Conservation (phyloP, 257 asterid genomes). For the Ehretia macrophylla region DNA sequence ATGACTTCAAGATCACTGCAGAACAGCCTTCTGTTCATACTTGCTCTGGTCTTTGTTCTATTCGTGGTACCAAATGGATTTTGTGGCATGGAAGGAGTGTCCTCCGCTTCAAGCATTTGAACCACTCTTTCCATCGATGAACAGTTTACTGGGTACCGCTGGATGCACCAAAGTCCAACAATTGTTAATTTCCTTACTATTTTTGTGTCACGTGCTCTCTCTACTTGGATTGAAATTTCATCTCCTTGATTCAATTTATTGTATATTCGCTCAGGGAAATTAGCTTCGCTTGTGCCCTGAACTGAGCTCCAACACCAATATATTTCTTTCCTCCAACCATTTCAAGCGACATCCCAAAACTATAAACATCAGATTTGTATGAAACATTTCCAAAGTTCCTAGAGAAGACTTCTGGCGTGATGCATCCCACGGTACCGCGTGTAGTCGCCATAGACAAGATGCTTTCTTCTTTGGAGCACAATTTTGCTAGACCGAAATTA, state of each 20-base stretch:
- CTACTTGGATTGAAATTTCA: background rate
- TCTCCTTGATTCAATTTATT: too few species aligned
- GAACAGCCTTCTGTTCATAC: too few species aligned
- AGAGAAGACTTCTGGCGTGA: too few species aligned
- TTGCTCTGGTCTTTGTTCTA: too few species aligned
- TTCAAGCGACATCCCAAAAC: conserved; percentile 32
- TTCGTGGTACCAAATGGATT: conserved; percentile 23
- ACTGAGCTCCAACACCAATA: too few species aligned
- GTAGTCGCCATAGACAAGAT: too few species aligned
- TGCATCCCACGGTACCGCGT: too few species aligned
- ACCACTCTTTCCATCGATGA: conserved; percentile 29
- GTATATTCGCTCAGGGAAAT: too few species aligned
- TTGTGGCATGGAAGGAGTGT: conserved; percentile 22
- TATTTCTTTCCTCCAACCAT: conserved; percentile 37
- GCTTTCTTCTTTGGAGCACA: background rate
- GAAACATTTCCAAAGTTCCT: conserved; percentile 3
- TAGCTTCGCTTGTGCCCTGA: too few species aligned
- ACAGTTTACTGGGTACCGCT: background rate
- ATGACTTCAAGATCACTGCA: too few species aligned
- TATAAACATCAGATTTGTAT: conserved; percentile 36
- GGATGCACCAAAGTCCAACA: conserved; percentile 36
- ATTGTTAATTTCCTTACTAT: conserved; percentile 18
- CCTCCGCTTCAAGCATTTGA: conserved; percentile 38
- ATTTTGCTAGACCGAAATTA: conserved; percentile 35
- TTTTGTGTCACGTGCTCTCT: conserved; percentile 8